A percentile compares a stretch with the other conserved stretches of the same genome.
Evolutionary conservation across 106 monocot genomes (phyloP).

Genomic region (Dendrobium huoshanense): DNA sequence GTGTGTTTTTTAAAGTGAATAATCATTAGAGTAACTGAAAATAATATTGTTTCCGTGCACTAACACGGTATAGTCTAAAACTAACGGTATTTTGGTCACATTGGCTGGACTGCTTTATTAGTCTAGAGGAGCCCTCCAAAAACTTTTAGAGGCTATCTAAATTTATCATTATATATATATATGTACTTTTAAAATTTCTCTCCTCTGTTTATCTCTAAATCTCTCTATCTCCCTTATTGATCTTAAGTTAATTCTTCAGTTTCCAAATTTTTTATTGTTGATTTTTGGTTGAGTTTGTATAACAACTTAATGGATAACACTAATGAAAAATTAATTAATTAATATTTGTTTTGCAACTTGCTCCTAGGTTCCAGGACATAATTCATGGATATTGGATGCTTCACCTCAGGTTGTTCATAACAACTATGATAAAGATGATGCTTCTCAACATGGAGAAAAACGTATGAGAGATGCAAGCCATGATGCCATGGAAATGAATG

Average conservation of each 20-base stretch:
- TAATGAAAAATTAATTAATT: not conserved
- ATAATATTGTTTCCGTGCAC: too few species aligned
- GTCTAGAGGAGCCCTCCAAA: too few species aligned
- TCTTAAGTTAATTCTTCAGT: not conserved
- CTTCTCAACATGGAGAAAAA: slow-evolving; percentile 67
- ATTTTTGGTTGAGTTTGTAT: not conserved
- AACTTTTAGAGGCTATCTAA: too few species aligned
- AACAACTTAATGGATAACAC: not conserved
- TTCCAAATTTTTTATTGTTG: not conserved
- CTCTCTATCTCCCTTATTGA: not conserved
- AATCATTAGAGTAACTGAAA: too few species aligned
- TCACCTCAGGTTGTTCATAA: slow-evolving; percentile 22
- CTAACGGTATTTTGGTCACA: too few species aligned
- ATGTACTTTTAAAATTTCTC: too few species aligned
- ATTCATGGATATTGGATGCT: slow-evolving; percentile 62
- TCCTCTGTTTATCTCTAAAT: not conserved
- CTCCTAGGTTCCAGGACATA: slow-evolving; percentile 79
- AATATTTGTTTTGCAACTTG: not conserved
- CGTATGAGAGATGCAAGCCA: slow-evolving; percentile 52
- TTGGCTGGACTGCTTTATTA: too few species aligned
- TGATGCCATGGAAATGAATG: slow-evolving; percentile 37
- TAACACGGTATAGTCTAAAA: too few species aligned
- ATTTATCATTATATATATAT: too few species aligned
- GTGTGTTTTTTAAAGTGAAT: too few species aligned
- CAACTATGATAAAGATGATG: not conserved